phyloP scores from a whole-genome alignment of 495 filamentous ascomycete species.

The Poronia punctata region DNA sequence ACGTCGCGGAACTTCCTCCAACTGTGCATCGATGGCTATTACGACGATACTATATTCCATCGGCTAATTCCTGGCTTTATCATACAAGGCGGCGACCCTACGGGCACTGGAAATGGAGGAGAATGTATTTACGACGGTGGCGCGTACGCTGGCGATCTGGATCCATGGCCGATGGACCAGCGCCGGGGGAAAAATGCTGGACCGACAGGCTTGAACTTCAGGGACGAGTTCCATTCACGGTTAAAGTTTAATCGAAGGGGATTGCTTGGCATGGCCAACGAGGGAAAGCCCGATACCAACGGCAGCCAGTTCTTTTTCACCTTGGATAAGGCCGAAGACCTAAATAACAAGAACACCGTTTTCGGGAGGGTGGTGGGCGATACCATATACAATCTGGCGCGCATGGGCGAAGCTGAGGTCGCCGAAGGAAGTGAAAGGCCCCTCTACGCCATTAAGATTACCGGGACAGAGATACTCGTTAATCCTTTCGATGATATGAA shows the following conservation, averaged over 20 bases:
- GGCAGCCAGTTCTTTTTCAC: constrained; percentile 97
- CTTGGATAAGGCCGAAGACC: constrained; percentile 69
- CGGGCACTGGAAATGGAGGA: constrained; percentile 80
- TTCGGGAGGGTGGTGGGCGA: constrained; percentile 92
- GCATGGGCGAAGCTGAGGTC: constrained; percentile 82
- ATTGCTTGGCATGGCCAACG: constrained; percentile 88
- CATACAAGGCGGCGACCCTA: constrained; percentile 83
- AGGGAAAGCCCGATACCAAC: constrained; percentile 66
- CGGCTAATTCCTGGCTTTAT: constrained; percentile 88
- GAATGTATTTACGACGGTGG: constrained; percentile 86
- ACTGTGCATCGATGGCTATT: constrained; percentile 89
- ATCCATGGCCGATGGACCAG: constrained; percentile 57
- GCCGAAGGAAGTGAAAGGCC: constrained; percentile 76
- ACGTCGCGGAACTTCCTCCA: constrained; percentile 95
- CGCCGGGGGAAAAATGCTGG: constrained; percentile 50
- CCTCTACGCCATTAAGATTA: constrained; percentile 78
- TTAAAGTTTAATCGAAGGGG: constrained; percentile 90
- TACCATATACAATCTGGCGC: constrained; percentile 89
- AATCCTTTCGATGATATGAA: constrained; percentile 88
- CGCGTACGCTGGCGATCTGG: constrained; percentile 57
- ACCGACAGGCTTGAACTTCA: constrained; percentile 53
- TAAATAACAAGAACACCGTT: constrained; percentile 84
- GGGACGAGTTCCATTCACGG: constrained; percentile 86
- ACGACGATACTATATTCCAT: constrained; percentile 86
- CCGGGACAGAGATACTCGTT: constrained; percentile 71